Conservation (phyloP, 2,329 filamentous ascomycete genomes). For the Thermothelomyces thermophilus region DNA sequence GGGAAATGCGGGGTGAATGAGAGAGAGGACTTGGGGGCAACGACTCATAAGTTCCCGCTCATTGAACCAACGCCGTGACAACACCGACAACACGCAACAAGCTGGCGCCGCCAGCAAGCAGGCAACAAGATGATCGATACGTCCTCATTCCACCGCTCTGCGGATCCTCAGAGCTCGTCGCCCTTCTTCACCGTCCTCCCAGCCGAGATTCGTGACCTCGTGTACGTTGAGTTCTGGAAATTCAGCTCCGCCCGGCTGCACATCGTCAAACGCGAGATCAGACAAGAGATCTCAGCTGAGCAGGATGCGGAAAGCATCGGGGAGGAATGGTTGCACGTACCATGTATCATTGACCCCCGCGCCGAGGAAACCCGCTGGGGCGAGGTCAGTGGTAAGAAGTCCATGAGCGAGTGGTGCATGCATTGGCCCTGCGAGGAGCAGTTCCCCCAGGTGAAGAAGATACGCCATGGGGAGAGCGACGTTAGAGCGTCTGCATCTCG, state of each 20-base stretch:
- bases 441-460: neutral
- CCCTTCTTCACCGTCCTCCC: constrained; percentile 27
- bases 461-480: no score
- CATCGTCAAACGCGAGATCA: constrained; percentile 1
- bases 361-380: constrained; percentile 10
- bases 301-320: neutral
- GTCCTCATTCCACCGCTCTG: constrained; percentile 30
- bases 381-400: constrained; percentile 2
- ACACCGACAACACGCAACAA: neutral
- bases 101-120: neutral
- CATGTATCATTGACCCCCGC: constrained; percentile 17
- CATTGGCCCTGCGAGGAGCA: constrained; percentile 24
- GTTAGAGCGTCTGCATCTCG: no score
- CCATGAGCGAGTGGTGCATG: constrained; percentile 22
- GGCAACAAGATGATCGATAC: constrained; percentile 2
- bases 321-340: constrained; percentile 14
- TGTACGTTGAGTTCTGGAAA: constrained; percentile 28
- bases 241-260: constrained; percentile 22
- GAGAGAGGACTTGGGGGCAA: no score
- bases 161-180: constrained; percentile 40
- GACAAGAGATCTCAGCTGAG: no score
- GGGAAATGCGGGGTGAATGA: neutral
- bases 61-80: no score
- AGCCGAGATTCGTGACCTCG: constrained; percentile 28
- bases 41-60: neutral